Evolutionary conservation across 345 rosid genomes (phyloP), one percentile per base, ranked within the genome.

Genomic region (Arabidopsis arenosa): DNA sequence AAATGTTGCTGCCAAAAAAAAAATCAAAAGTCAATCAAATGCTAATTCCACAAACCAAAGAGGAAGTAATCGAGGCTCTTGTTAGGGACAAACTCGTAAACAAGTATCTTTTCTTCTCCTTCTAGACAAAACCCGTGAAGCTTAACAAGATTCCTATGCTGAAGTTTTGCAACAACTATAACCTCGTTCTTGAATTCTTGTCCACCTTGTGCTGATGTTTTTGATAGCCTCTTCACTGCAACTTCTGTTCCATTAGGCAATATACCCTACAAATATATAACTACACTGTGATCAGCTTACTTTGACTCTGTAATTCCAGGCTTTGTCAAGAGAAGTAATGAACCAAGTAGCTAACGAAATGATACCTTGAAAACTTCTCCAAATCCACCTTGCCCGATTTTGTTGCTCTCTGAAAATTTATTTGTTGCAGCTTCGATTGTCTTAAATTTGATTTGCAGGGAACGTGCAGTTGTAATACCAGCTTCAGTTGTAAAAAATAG

Each of bases 311-410:
- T 47, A 47, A 0, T 45, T n/a, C 9, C 8, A 2, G 1, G 0
- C 0, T n/a, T 47, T 47, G 6, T 15, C 21, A 47, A n/a, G 9
- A 45, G 17, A n/a, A 45, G 18, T 44, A n/a, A 44, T 6, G 21
- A 44, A 15, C 9, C 21, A n/a, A n/a, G 4, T 6, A n/a, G 51
- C 21, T 47, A 47, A 21, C 3, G 8, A 47, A 26, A 53, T 53
- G 15, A 26, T 1, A 18, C 90, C 88, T 80, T 82, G 80, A 74
- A 87, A 74, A 90, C 93, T 33, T 64, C 86, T 2, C 91, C 86
- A 28, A 88, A 88, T 58, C 93, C 96, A 32, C 96, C 96, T 73
- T 68, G 73, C 6, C 96, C 93, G 28, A 88, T 71, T 65, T 79
- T 84, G 36, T 86, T 85, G 6, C 75, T 63, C 15, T 3, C 13